A percentile compares a stretch with the other conserved stretches of the same genome.
Evolutionary conservation across 1,139 yeast genomes (phyloP).

Genomic region (Pichia sp.): DNA sequence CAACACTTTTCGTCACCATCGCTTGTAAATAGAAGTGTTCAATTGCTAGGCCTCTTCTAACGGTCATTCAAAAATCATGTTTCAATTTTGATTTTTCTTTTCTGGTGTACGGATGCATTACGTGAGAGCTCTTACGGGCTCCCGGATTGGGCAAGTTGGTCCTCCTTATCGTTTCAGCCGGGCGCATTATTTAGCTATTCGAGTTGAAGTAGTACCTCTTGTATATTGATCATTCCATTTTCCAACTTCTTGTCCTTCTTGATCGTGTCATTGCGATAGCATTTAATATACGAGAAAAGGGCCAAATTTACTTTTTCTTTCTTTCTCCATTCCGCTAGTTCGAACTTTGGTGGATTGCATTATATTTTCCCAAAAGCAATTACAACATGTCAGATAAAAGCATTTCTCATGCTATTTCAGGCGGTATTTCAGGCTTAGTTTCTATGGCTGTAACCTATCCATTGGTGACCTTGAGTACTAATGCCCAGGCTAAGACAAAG

Average conservation of each 20-base stretch:
- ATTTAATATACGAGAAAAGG: too few species aligned
- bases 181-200: not conserved
- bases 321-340: too few species aligned
- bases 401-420: constrained; percentile 82
- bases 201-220: not conserved
- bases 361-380: not conserved
- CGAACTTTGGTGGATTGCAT: too few species aligned
- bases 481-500: constrained; percentile 61
- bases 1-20: too few species aligned
- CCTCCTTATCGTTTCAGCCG: not conserved
- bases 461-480: constrained; percentile 73
- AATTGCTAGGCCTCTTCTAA: too few species aligned
- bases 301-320: too few species aligned
- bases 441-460: constrained; percentile 86
- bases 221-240: not conserved
- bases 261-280: too few species aligned
- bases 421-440: constrained; percentile 90
- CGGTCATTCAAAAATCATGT: too few species aligned
- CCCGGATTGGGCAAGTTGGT: constrained; percentile 3
- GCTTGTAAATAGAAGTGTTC: too few species aligned
- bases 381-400: constrained; percentile 25
- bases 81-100: too few species aligned
- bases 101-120: not conserved
- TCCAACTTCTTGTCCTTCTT: not conserved
- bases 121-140: not conserved